Base-by-base conservation (phyloP, 2,329 filamentous ascomycete genomes). In the Cladosporium sphaerospermum region DNA sequence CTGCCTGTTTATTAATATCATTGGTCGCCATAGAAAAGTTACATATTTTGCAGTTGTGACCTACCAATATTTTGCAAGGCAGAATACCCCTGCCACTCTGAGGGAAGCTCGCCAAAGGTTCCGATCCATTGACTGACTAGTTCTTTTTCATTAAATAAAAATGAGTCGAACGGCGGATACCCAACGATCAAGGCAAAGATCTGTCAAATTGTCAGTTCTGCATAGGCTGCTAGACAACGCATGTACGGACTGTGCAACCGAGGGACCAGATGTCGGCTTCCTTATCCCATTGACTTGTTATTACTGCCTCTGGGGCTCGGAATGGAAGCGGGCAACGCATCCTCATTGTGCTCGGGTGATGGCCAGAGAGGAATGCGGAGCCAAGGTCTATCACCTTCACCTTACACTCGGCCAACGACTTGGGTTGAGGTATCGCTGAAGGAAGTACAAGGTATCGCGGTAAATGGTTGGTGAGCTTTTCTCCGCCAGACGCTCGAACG, bases 211-310 rank as follows among this genome's bases (percentile, higher is more conserved):
- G 39, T 42, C 39, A 19, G 39, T 42, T 16, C 18, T 42, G 39
- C 39, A 14, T 34, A 34, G 32, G 32, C 32, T 34, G 32, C 32
- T 34, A 34, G 32, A 42, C 39, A 42, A 42, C 3, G 18, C 18
- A 42, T 42, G n/a, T 16, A 19, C 39, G 18, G 39, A 71, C 68
- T 57, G 70, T 60, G 42, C 65, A 71, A 2, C 62, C 69, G 59
- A 66, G 60, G 53, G 68, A 67, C 69, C 68, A 73, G n/a, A 73
- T 53, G 43, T 72, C 67, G 6, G 72, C 62, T 45, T 59, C 64
- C 61, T 68, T 57, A 60, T 71, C 64, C 50, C 71, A 46, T 9
- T 42, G 52, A 23, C 71, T 67, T 45, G 59, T 31, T 50, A 73
- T 71, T 28, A 73, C 62, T 49, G 68, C 58, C 57, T 73, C 69